Base-by-base conservation (phyloP, 352 stramenopile genomes). In the Phytophthora hibernalis region DNA sequence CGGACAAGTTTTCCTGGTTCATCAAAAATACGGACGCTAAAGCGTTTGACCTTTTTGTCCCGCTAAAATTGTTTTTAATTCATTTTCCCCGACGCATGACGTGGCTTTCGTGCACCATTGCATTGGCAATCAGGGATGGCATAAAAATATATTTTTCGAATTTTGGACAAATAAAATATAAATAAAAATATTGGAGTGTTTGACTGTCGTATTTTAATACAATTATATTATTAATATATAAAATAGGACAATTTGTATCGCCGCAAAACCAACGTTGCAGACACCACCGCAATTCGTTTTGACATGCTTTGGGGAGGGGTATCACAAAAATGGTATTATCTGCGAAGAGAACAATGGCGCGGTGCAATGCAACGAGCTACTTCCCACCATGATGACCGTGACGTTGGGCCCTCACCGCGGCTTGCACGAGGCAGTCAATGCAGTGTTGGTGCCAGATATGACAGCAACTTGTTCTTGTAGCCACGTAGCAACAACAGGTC, bases 401-500 rank as follows among this genome's bases (percentile, higher is more conserved):
- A 18, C 33, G 18, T 66, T 30, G 57, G n/a, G 37, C 24, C 57
- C 37, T 56, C 55, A 56, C 6, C 33, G 21, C 35, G 30, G 37
- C 18, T 47, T 47, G 40, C 18, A 47, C 40, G n/a, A 47, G 22
- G 22, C 48, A 61, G 33, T 30, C 12, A 65, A 56, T 51, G 38
- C 26, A 35, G 35, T 57, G 58, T 28, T 59, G 40, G 18, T 56
- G 47, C 9, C 42, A 40, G n/a, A 62, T 38, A 69, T 65, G 59
- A 65, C 52, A 57, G 47, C 59, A 61, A 51, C 52, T 57, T 55
- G 45, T 72, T 45, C 65, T 54, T 72, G 65, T 13, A 47, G 35
- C 65, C 58, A 72, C 58, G 65, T 61, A 60, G 37, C 16, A 38
- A 47, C 22, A 24, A 22, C 31, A 20, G 5, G 13, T 21, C 24